Base-by-base conservation (phyloP, 305 asterid species). In the Rubia peregrina region DNA sequence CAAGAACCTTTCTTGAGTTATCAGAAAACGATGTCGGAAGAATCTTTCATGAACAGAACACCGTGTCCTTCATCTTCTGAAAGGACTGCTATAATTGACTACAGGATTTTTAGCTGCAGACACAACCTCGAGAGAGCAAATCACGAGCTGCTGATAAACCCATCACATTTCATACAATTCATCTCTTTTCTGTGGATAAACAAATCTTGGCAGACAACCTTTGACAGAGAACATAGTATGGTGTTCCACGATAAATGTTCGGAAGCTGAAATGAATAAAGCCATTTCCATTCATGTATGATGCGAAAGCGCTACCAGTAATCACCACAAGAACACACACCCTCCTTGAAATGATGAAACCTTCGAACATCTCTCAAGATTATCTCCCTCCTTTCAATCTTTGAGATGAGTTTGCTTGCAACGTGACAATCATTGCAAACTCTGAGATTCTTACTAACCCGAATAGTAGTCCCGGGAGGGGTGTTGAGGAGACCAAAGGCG, bases 401-500 rank as follows among this genome's bases (percentile, higher is more conserved):
- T 2, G 67, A 62, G 9, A 62, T 62, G 46, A 62, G 24, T 36
- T 62, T 62, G 46, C 21, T 33, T 2, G 67, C 67, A 62, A 26
- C 48, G 30, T 62, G 67, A 62, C 67, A 62, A 17, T 62, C 67
- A 36, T 62, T 62, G 67, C 67, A 62, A 62, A 62, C 67, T 62
- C 67, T 36, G 21, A 62, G 67, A 38, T 62, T 62, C 26, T 62
- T 62, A 11, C 46, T 42, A 0, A 62, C 67, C 46, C 67, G 13
- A 13, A 62, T 38, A 14, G 67, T 62, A 17, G 67, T 62, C 46
- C 67, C 67, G 0, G 26, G 67, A 62, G 67, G 24, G 48, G 48
- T 62, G 48, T 62, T 62, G 5, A 62, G 85, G 26, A 90, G 78
- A 48, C 95, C 97, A 60, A 87, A 88, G 22, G 94, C 95, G 61